Conservation (phyloP, 2,329 filamentous ascomycete genomes). For the Fusarium hostae region DNA sequence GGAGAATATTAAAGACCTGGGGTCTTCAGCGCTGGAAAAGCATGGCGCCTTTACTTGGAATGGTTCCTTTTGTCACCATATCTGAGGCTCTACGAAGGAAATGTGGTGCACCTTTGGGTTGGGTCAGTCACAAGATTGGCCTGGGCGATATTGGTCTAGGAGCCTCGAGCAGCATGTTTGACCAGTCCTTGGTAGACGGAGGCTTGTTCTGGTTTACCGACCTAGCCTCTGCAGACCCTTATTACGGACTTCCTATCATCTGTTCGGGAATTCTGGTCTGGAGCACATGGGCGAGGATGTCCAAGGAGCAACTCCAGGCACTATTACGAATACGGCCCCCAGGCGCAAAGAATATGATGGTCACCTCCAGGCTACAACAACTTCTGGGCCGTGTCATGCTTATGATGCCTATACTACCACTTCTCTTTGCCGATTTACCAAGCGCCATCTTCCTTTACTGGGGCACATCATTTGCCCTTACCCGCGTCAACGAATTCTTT, state of each 20-base stretch:
- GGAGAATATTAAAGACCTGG: slow-evolving; percentile 52
- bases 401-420: slow-evolving; percentile 50
- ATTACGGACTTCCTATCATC: slow-evolving; percentile 58
- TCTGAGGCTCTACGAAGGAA: slow-evolving; percentile 64
- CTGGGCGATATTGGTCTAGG: slow-evolving; percentile 42
- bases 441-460: slow-evolving; percentile 56
- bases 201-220: slow-evolving; percentile 68
- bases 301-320: slow-evolving; percentile 43
- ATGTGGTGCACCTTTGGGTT: slow-evolving; percentile 48
- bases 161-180: slow-evolving; percentile 42
- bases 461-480: slow-evolving; percentile 51
- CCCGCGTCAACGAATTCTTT: slow-evolving; percentile 49
- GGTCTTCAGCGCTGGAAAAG: slow-evolving; percentile 62
- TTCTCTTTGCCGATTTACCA: slow-evolving; percentile 51
- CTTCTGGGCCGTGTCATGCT: slow-evolving; percentile 47
- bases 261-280: slow-evolving; percentile 47
- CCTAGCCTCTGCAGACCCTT: slow-evolving; percentile 63
- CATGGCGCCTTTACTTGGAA: slow-evolving; percentile 51
- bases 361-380: slow-evolving; percentile 39
- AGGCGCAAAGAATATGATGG: slow-evolving; percentile 21
- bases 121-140: slow-evolving; percentile 48
- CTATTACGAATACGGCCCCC: slow-evolving; percentile 40
- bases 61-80: slow-evolving; percentile 62
- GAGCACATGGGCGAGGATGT: slow-evolving; percentile 46
- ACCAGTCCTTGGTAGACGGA: slow-evolving; percentile 58